Evolutionary conservation across 2,329 filamentous ascomycete species (phyloP), one percentile per base, ranked within the genome.

Genomic region (Pochonia chlamydosporia): DNA sequence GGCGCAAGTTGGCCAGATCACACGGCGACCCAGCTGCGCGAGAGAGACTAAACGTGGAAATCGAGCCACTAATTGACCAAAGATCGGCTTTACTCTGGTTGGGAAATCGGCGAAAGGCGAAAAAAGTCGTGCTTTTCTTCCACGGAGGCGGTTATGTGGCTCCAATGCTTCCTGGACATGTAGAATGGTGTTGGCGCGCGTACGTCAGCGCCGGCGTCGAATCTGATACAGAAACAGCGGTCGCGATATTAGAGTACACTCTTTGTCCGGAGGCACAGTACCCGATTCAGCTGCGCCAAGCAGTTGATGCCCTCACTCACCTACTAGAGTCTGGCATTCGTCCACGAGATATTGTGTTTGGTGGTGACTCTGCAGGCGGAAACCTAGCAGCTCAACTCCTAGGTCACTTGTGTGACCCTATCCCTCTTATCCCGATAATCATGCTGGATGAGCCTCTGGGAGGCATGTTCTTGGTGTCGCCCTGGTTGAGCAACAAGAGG

Each of bases 321-420:
- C 25, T 63, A 2, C 43, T 64, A 1, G 26, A 42, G 0, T 45
- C 46, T 4, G 61, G 60, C 3, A 46, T 62, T 21, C 33, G 21
- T 3, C 56, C 62, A 0, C 24, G 48, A 11, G 49, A 63, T 28
- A 46, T 64, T 7, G 40, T 63, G 8, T 46, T 67, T 10, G 64
- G 62, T 3, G 64, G 63, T 8, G 63, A 67, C 37, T 65, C 63
- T 26, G 62, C 60, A 0, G 63, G 63, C 7, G 64, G 57, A 2
- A 64, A 64, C 40, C 47, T 67, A 24, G 54, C 61, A 5, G 53
- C 53, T 8, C 60, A 63, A 50, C 21, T 67, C 21, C 45, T 67
- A 10, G 43, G 55, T 3, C 62, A 65, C 43, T 26, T 65, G 4
- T 25, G 63, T n/a, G 55, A 62, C 30, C 54, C 61, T 3, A 55